These are phyloP conservation scores for Cryomyces antarcticus DNA, from an alignment of 495 filamentous ascomycete genomes.

Conservation along the genomic window DNA sequence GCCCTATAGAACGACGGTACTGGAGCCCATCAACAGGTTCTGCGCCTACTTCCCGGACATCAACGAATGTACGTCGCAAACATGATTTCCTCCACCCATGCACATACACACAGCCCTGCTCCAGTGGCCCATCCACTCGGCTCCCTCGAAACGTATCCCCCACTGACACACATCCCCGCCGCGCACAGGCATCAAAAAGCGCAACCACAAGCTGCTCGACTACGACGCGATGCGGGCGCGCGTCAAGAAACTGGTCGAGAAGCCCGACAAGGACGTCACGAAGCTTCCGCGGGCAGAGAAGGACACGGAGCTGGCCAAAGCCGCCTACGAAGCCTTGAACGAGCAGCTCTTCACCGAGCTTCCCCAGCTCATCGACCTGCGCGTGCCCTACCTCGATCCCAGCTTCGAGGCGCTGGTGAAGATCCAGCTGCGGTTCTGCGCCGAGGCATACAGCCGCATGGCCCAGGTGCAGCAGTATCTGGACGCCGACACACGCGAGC, in stretches of 20 bases:
- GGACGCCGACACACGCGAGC: conserved; percentile 86
- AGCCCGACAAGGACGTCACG: conserved; percentile 92
- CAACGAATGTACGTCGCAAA: conserved; percentile 59
- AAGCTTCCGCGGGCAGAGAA: conserved; percentile 89
- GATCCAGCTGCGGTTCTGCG: conserved; percentile 94
- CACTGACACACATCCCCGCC: background rate
- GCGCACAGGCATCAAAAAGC: conserved; percentile 70
- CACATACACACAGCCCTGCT: too few species aligned
- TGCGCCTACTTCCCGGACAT: conserved; percentile 98
- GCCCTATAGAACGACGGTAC: conserved; percentile 87
- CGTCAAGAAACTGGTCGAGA: conserved; percentile 91
- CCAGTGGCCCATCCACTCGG: too few species aligned
- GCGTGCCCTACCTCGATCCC: conserved; percentile 90
- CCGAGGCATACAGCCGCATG: conserved; percentile 91
- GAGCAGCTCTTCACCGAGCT: conserved; percentile 84
- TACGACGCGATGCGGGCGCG: conserved; percentile 90
- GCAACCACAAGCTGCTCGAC: conserved; percentile 91
- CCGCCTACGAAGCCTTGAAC: conserved; percentile 86
- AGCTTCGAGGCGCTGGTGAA: conserved; percentile 95
- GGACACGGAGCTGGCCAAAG: conserved; percentile 80
- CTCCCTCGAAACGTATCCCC: background rate
- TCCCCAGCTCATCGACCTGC: conserved; percentile 92
- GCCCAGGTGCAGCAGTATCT: conserved; percentile 98
- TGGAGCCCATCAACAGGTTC: conserved; percentile 87
- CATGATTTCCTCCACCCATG: background rate